Base-by-base conservation (phyloP, 2,329 filamentous ascomycete species). In the Exophiala viscosa region DNA sequence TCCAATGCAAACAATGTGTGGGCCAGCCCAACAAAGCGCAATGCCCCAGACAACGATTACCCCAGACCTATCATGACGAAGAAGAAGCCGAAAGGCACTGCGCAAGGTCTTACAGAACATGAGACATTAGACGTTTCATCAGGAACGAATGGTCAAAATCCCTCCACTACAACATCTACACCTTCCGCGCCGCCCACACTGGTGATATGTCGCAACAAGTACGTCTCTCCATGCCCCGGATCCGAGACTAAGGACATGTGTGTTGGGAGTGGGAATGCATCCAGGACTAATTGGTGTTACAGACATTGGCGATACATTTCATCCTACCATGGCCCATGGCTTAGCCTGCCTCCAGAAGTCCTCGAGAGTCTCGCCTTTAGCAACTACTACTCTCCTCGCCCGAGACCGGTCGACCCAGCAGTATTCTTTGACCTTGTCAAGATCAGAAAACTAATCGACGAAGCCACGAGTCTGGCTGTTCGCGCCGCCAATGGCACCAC, bases 301-400 rank as follows among this genome's bases (percentile, higher is more conserved):
- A 92, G 88, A 68, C 87, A 92, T 72, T 92, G 88, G 88, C 81
- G 84, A 59, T 89, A 90, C 68, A 90, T 93, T 54, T 90, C 87
- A 17, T 87, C 85, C 23, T 93, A 88, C 65, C 85, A 91, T 66
- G 89, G 88, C 18, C 84, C 87, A 61, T 93, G 89, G 89, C 80
- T 91, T 11, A 85, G 90, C 69, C 76, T 92, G 51, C 86, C 88
- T 15, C 80, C 84, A 58, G 88, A 92, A 69, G 81, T 90, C 51
- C 83, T 95, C 70, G 86, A 91, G 68, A 83, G 81, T 45, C 80
- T 93, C 45, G 88, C 88, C 49, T 83, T 89, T 71, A 84, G 83
- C 67, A 93, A 92, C 72, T 91, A 86, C 73, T 84, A 86, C 59
- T 84, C 86, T 60, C 85, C 86, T 13, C 82, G 84, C 23, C 89